Evolutionary conservation across 495 filamentous ascomycete genomes (phyloP).

Genomic region (Annulohypoxylon moriforme): DNA sequence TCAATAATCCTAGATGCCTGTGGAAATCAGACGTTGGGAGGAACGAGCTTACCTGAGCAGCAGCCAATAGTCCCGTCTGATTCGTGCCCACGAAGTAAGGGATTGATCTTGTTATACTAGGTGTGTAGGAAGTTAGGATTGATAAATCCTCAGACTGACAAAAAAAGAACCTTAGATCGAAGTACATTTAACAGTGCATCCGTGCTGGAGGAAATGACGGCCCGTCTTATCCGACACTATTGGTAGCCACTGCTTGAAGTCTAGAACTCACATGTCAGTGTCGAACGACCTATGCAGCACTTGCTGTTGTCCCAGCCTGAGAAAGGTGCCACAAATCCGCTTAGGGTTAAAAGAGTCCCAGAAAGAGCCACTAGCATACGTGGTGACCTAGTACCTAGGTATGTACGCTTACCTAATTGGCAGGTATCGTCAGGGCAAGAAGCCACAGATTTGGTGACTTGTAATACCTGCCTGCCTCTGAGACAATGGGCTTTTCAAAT

Average conservation of each 20-base stretch:
- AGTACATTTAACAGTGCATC: conserved; percentile 2
- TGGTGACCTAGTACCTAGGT: too few species aligned
- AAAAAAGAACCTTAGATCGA: neutral
- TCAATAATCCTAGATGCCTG: neutral
- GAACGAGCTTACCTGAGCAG: conserved; percentile 3
- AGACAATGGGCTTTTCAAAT: conserved; percentile 16
- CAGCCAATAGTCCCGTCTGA: neutral
- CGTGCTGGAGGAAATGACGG: neutral
- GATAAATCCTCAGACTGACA: neutral
- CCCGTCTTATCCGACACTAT: conserved; percentile 14
- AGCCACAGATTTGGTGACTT: conserved; percentile 4
- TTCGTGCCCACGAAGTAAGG: neutral
- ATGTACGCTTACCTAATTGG: conserved; percentile 18
- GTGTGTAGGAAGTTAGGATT: neutral
- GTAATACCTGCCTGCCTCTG: conserved; percentile 7
- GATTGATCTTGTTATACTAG: neutral
- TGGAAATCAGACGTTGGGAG: neutral
- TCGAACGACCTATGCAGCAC: conserved; percentile 27
- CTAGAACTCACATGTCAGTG: conserved; percentile 34
- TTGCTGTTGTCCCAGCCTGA: conserved; percentile 13
- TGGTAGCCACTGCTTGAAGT: conserved; percentile 13
- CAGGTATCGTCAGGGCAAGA: conserved; percentile 33
- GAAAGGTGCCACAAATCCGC: conserved; percentile 10
- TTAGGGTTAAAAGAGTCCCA: conserved; percentile 15
- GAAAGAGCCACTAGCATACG: conserved; percentile 5